Evolutionary conservation across 768 basidiomycete species (phyloP), one percentile per base, ranked within the genome.

Genomic region (Pulveroboletus frians): DNA sequence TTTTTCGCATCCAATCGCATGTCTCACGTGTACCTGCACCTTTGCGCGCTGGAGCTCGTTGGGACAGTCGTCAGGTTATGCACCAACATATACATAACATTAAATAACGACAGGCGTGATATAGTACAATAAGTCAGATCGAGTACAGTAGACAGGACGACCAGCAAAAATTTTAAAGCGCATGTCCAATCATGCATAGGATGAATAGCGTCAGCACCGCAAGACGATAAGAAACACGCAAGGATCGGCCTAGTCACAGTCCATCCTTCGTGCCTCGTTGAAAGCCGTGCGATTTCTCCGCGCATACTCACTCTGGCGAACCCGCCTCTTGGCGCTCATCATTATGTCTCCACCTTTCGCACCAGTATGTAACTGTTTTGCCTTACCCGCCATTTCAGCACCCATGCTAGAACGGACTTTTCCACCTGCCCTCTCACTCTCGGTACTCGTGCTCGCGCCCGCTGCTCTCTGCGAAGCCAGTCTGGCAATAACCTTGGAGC

Each of bases 401-500:
- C 79, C 74, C 34, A 77, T 61, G 53, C 84, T 87, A 29, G 85
- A 85, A 39, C 77, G 70, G 9, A 63, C 53, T 54, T 65, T 69
- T 29, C 67, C 61, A 35, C 65, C 51, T 60, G 66, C 39, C 46
- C 56, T 52, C n/a, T 55, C 53, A 3, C 57, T 52, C 20, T 54
- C 40, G 8, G 51, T 35, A 9, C 54, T 59, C 9, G 61, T 2
- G 3, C 43, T 43, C 23, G 58, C 13, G 9, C 60, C 66, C 9
- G 63, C 65, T 13, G 76, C 79, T 6, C 88, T 80, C 64, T 90
- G 84, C 13, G 84, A 84, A 1, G 83, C 85, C 31, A 90, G 70
- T 56, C 76, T 79, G 0, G 88, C 85, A 39, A 90, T 88, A 35
- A 91, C 85, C 52, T 83, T 84, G 23, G 86, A 87, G 34, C 89